These are phyloP conservation scores for Usnea hakonensis DNA, from an alignment of 495 filamentous ascomycete species.

Conservation along the genomic window DNA sequence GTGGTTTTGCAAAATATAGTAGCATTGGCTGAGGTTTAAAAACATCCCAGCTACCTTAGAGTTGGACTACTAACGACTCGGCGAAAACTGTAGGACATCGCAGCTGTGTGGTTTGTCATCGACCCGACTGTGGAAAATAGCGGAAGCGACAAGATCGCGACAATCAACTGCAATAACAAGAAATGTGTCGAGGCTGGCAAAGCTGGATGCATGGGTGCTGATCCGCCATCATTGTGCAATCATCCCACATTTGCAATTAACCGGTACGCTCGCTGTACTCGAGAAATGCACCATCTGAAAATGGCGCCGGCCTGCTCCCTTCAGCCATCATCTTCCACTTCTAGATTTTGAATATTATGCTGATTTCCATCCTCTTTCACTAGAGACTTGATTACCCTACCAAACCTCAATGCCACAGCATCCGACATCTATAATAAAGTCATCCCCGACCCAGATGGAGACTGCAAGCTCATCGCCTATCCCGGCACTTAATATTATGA, in stretches of 20 bases:
- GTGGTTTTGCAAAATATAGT: no score
- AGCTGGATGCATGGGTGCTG: conserved; percentile 6
- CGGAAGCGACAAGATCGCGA: conserved; percentile 10
- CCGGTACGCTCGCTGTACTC: not conserved
- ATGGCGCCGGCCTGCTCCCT: no score
- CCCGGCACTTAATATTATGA: not conserved
- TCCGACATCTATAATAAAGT: conserved; percentile 13
- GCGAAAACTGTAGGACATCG: conserved; percentile 7
- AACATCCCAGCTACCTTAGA: no score
- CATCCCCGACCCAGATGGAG: conserved; percentile 7
- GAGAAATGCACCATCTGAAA: not conserved
- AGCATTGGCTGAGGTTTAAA: no score
- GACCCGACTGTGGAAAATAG: not conserved
- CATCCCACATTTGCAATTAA: conserved; percentile 12
- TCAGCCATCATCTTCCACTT: not conserved
- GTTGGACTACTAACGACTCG: not conserved
- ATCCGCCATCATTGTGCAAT: conserved; percentile 5
- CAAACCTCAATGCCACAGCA: conserved; percentile 5
- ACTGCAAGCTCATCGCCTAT: conserved; percentile 14
- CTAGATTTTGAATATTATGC: not conserved
- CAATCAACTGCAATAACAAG: conserved; percentile 16
- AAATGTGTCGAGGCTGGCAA: not conserved
- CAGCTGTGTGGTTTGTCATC: conserved; percentile 5
- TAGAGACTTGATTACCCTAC: conserved; percentile 9
- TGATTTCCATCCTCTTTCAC: not conserved